A percentile compares a stretch with the other conserved stretches of the same genome.
Evolutionary conservation across 2,329 filamentous ascomycete genomes (phyloP).

Genomic region (Colletotrichum sp.): DNA sequence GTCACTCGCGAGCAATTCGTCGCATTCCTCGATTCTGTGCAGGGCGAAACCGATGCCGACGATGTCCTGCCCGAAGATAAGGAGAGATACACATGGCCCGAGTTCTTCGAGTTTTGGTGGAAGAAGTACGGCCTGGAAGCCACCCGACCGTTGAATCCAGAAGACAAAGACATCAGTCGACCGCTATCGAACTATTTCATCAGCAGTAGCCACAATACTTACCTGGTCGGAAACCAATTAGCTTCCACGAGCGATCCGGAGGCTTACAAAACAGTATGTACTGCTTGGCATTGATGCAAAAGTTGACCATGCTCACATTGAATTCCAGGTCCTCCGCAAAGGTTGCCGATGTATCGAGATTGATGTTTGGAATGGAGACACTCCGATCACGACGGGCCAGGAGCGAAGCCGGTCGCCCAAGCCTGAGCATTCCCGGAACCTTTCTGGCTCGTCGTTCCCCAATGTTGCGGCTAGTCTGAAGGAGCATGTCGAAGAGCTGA

Average conservation of each 20-base stretch:
- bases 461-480: conserved; percentile 47
- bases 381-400: conserved; percentile 32
- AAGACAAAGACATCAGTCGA: conserved; percentile 62
- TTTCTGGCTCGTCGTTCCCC: conserved; percentile 52
- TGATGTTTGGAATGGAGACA: conserved; percentile 86
- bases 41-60: conserved; percentile 46
- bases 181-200: conserved; percentile 92
- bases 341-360: conserved; percentile 93
- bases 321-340: conserved; percentile 67
- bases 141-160: conserved; percentile 41
- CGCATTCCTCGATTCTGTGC: conserved; percentile 54
- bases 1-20: conserved; percentile 44
- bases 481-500: conserved; percentile 34
- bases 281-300: neutral
- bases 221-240: conserved; percentile 85
- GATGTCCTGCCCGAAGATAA: conserved; percentile 35
- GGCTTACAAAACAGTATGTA: conserved; percentile 75
- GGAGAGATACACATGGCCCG: conserved; percentile 48
- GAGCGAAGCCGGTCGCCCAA: conserved; percentile 41
- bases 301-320: neutral
- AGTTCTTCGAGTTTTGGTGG: conserved; percentile 57
- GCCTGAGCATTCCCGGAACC: conserved; percentile 48
- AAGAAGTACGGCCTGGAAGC: conserved; percentile 49
- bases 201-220: conserved; percentile 94
- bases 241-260: conserved; percentile 78